Evolutionary conservation across 2,329 filamentous ascomycete genomes (phyloP).

Genomic region (Diaporthe citrichinensis): DNA sequence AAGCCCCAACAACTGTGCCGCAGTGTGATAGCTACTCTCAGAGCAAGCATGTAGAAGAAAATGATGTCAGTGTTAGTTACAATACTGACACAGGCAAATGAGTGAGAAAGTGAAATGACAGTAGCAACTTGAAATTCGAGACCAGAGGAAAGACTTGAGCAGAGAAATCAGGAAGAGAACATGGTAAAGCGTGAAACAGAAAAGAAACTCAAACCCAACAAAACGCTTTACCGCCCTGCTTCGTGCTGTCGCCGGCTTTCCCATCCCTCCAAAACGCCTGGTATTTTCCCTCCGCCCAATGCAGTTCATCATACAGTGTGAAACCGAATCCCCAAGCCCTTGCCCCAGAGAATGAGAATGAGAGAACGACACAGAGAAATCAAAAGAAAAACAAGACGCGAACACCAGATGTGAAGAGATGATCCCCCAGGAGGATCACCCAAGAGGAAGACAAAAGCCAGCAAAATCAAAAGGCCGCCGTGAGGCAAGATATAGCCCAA

Average conservation of each 20-base stretch:
- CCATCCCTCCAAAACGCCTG: constrained; percentile 49
- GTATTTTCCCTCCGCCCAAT: constrained; percentile 48
- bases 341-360: neutral
- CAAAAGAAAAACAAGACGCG: neutral
- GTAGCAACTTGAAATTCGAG: constrained; percentile 29
- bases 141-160: constrained; percentile 23
- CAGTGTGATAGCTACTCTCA: constrained; percentile 32
- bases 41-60: constrained; percentile 17
- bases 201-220: constrained; percentile 23
- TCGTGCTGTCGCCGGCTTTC: constrained; percentile 15
- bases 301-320: constrained; percentile 29
- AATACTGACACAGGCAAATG: constrained; percentile 21
- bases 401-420: neutral
- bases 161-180: constrained; percentile 10
- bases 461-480: constrained; percentile 36
- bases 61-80: constrained; percentile 33
- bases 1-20: constrained; percentile 18
- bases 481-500: constrained; percentile 40
- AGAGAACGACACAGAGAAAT: neutral
- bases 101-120: constrained; percentile 22
- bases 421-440: neutral
- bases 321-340: neutral
- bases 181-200: neutral
- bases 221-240: constrained; percentile 23
- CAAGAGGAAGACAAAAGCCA: constrained; percentile 9